Conservation (phyloP, 345 rosid species). For the Kernera saxatilis region DNA sequence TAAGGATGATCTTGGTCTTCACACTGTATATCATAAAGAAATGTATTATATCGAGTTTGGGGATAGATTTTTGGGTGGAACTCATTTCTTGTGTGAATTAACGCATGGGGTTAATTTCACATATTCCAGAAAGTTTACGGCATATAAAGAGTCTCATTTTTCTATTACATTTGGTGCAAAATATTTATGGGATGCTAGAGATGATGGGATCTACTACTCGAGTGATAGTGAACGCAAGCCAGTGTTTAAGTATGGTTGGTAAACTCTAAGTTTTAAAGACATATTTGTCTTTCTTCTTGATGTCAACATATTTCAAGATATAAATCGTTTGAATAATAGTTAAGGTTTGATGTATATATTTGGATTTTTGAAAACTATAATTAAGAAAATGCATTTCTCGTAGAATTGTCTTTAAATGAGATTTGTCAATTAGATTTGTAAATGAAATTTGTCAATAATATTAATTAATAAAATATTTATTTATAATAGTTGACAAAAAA, state of each 20-base stretch:
- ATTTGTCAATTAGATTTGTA: too few relatives aligned
- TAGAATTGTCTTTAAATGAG: too few relatives aligned
- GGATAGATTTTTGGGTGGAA: neutral
- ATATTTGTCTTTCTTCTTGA: neutral
- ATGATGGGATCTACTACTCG: neutral
- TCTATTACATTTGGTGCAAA: neutral
- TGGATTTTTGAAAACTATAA: neutral
- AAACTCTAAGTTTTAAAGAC: neutral
- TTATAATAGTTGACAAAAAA: too few relatives aligned
- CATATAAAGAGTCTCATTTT: neutral
- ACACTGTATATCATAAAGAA: neutral
- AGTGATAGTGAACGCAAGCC: too few relatives aligned
- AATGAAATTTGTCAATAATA: too few relatives aligned
- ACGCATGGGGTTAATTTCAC: neutral
- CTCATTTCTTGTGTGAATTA: neutral
- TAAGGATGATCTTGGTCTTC: neutral
- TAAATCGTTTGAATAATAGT: neutral
- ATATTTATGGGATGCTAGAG: neutral
- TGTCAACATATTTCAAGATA: neutral
- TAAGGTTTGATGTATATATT: neutral
- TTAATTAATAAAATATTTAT: too few relatives aligned
- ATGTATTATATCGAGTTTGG: neutral
- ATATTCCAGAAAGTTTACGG: neutral
- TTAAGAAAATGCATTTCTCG: neutral
- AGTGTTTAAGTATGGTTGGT: neutral